These are phyloP conservation scores for Pestalotiopsis sp. DNA, from an alignment of 2,329 filamentous ascomycete species.

Conservation along the genomic window DNA sequence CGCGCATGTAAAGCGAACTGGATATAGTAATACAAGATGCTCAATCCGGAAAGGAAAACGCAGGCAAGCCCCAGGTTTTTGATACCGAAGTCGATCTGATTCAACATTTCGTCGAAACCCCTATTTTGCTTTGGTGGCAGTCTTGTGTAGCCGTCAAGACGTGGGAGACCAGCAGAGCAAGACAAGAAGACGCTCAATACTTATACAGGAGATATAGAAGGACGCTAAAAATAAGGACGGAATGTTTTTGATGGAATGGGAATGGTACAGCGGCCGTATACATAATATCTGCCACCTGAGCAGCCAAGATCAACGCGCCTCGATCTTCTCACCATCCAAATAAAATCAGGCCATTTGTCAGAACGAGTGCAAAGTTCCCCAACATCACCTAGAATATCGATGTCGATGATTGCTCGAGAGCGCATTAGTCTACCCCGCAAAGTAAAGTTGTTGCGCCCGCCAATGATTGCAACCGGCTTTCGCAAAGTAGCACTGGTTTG, in stretches of 20 bases:
- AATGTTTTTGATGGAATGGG: neutral
- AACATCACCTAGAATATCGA: neutral
- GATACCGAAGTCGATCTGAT: neutral
- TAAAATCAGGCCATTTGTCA: neutral
- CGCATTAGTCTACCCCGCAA: neutral
- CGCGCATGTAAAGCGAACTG: constrained; percentile 22
- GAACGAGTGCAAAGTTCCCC: neutral
- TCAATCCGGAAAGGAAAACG: neutral
- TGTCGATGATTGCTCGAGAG: neutral
- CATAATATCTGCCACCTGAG: neutral
- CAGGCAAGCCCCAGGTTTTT: neutral
- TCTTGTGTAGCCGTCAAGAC: neutral
- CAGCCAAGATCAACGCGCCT: neutral
- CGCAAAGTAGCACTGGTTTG: neutral
- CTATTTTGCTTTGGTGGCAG: neutral
- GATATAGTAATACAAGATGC: constrained; percentile 16
- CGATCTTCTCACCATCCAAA: neutral
- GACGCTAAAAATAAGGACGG: neutral
- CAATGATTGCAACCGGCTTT: neutral
- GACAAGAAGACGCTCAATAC: neutral
- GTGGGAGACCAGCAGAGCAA: neutral
- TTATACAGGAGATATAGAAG: no score
- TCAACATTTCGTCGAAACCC: constrained; percentile 1
- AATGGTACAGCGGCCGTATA: neutral
- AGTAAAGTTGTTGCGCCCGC: neutral